phyloP scores from a whole-genome alignment of 768 basidiomycete species.

The Sporobolomyces roseus region DNA sequence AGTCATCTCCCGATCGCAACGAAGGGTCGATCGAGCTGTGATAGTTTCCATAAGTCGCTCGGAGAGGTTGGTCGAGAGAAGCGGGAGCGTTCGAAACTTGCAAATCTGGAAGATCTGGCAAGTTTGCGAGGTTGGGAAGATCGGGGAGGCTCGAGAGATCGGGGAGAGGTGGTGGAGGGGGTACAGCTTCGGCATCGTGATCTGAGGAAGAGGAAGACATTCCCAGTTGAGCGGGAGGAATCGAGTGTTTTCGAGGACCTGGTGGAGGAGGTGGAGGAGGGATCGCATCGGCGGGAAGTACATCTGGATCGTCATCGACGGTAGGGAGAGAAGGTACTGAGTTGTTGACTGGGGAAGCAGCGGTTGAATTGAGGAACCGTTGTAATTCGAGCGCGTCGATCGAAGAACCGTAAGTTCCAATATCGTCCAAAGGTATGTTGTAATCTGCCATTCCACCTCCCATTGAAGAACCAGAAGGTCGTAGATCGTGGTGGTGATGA shows the following conservation, averaged over 20 bases:
- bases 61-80: conserved; percentile 1
- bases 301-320: background rate
- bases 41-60: background rate
- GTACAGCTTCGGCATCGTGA: background rate
- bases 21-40: background rate
- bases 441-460: conserved; percentile 7
- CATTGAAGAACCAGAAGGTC: too few relatives aligned
- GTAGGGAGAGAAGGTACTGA: too few relatives aligned
- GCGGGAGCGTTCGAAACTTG: background rate
- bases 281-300: background rate
- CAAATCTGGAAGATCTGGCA: conserved; percentile 4
- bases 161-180: background rate
- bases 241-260: too few relatives aligned
- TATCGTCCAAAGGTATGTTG: conserved; percentile 26
- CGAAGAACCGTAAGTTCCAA: conserved; percentile 12
- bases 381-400: conserved; percentile 19
- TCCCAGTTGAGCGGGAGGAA: background rate
- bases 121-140: background rate
- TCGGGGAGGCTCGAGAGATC: background rate
- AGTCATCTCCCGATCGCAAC: background rate
- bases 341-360: background rate
- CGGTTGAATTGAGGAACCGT: conserved; percentile 3
- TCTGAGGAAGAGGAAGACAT: background rate
- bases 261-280: conserved; percentile 8
- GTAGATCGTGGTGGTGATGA: too few relatives aligned